phyloP scores from a whole-genome alignment of 2,329 filamentous ascomycete species.

The Colletotrichum aenigma region DNA sequence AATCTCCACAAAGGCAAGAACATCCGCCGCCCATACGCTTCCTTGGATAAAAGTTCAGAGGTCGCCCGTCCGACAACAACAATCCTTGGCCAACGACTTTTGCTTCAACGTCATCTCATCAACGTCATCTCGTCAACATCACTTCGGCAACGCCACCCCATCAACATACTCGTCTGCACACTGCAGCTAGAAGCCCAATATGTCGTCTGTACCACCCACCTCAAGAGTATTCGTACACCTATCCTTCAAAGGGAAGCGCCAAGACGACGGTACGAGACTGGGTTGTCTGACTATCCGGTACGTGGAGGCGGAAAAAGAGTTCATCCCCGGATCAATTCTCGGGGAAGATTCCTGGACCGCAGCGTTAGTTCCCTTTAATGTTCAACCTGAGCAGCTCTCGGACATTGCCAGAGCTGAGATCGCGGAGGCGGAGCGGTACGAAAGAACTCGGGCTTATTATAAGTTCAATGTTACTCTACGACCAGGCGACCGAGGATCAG shows the following conservation, averaged over 20 bases:
- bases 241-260: background rate
- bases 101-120: background rate
- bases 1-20: background rate
- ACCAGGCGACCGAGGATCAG: background rate
- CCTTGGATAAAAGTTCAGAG: background rate
- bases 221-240: background rate
- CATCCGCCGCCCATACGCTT: background rate
- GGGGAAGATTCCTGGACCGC: too few species aligned
- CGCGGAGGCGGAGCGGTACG: background rate
- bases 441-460: too few species aligned
- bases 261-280: too few species aligned
- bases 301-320: background rate
- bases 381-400: background rate
- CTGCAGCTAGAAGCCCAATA: background rate
- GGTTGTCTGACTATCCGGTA: background rate
- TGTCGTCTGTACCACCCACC: background rate
- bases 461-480: too few species aligned
- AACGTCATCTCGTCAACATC: background rate
- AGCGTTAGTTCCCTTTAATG: too few species aligned
- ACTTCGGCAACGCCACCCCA: background rate
- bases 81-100: background rate
- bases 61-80: background rate
- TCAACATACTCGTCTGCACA: background rate
- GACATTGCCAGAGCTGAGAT: background rate
- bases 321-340: background rate